Evolutionary conservation across 1,284 basidiomycete species (phyloP).

Genomic region (Exobasidium rhododendri): DNA sequence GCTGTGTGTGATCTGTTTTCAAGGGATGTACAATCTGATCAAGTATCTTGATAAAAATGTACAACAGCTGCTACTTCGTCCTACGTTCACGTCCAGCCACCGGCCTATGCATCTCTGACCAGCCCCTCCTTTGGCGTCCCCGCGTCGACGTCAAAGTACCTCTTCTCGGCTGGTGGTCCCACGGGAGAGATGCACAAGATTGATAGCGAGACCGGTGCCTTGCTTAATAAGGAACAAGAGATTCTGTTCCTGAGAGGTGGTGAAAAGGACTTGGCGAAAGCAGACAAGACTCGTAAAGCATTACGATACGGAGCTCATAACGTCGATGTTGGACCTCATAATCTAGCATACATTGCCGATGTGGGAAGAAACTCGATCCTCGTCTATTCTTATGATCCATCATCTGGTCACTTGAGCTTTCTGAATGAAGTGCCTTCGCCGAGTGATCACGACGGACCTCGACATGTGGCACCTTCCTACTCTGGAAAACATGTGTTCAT

Average conservation of each 20-base stretch:
- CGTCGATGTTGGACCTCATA: constrained; percentile 24
- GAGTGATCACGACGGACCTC: constrained; percentile 34
- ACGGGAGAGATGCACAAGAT: constrained; percentile 44
- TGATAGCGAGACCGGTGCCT: constrained; percentile 24
- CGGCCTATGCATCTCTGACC: constrained; percentile 20
- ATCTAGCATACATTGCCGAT: constrained; percentile 42
- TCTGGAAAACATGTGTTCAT: constrained; percentile 30
- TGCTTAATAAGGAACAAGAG: constrained; percentile 28
- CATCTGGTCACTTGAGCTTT: constrained; percentile 19
- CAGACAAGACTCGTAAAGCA: constrained; percentile 39
- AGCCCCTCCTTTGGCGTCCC: constrained; percentile 29
- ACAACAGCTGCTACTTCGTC: constrained; percentile 37
- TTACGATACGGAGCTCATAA: constrained; percentile 40
- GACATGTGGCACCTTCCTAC: constrained; percentile 42
- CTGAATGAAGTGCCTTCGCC: constrained; percentile 22
- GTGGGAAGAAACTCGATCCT: constrained; percentile 43
- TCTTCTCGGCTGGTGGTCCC: constrained; percentile 44
- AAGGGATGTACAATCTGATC: constrained; percentile 9
- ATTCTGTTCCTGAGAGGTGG: constrained; percentile 34
- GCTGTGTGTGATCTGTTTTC: too few species aligned
- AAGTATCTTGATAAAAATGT: background rate
- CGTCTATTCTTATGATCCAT: constrained; percentile 22
- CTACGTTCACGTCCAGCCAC: constrained; percentile 41
- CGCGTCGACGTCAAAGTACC: constrained; percentile 20
- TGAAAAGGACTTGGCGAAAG: constrained; percentile 16